Conservation (phyloP, 1,139 yeast species). For the Casaregolazyma suthepensis region DNA sequence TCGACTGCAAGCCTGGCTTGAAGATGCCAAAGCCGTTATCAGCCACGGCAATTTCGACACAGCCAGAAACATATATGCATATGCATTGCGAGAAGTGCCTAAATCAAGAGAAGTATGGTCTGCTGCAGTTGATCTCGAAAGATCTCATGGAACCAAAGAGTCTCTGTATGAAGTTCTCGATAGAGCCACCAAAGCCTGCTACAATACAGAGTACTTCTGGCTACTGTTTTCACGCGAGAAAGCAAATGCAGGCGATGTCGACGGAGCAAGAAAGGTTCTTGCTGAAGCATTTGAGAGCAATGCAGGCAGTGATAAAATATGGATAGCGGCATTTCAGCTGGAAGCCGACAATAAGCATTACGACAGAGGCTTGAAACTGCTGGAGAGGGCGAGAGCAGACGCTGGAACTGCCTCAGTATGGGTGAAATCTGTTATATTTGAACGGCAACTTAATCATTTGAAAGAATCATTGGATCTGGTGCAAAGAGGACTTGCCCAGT, state of each 20-base stretch:
- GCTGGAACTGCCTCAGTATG: slow-evolving; percentile 46
- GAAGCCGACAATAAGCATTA: slow-evolving; percentile 42
- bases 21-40: slow-evolving; percentile 34
- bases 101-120: slow-evolving; percentile 51
- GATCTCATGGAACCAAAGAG: slow-evolving; percentile 28
- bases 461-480: slow-evolving; percentile 38
- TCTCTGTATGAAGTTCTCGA: slow-evolving; percentile 47
- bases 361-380: slow-evolving; percentile 40
- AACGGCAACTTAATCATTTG: slow-evolving; percentile 37
- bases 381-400: slow-evolving; percentile 37
- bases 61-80: slow-evolving; percentile 45
- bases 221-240: slow-evolving; percentile 69
- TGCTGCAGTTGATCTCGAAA: slow-evolving; percentile 44
- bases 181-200: slow-evolving; percentile 44
- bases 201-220: slow-evolving; percentile 46
- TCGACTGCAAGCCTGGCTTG: slow-evolving; percentile 29
- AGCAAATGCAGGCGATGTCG: slow-evolving; percentile 46
- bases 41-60: slow-evolving; percentile 32
- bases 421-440: slow-evolving; percentile 56
- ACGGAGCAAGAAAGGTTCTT: slow-evolving; percentile 50
- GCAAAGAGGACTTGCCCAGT: slow-evolving; percentile 42
- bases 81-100: slow-evolving; percentile 45
- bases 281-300: slow-evolving; percentile 40
- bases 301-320: slow-evolving; percentile 49
- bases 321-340: slow-evolving; percentile 67